Base-by-base conservation (phyloP, 345 rosid genomes). In the Erodium maritimum region DNA sequence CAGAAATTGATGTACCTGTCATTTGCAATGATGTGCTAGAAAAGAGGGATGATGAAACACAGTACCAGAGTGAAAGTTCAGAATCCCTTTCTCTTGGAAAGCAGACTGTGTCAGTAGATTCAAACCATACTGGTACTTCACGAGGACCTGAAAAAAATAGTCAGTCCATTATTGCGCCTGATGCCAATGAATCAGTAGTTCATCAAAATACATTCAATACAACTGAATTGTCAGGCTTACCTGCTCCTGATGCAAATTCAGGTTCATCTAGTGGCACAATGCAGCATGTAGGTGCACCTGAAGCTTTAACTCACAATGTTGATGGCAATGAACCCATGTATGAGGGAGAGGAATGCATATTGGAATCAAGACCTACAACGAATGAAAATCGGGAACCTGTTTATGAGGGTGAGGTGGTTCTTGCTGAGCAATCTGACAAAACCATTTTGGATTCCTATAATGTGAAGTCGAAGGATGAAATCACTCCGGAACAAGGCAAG, bases 321-420 rank as follows among this genome's bases (percentile, higher is more conserved):
- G 82, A 81, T 76, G 88, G 75, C 19, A 79, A 81, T 76, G 99
- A 90, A 66, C 97, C 99, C 65, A 78, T 90, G 56, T 90, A 94
- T 71, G 97, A 94, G 74, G 99, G 97, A 56, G 97, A 94, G 71
- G 97, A 93, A 78, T 78, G 97, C 71, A 85, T 89, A 54, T 52
- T 79, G 56, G 91, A 93, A 71, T 71, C 90, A 64, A 83, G 73
- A 66, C 61, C 79, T 65, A 58, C 73, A 50, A 60, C 53, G 56
- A 72, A 69, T 75, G 87, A 73, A 75, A 84, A 82, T 53, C 72
- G 76, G 59, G 96, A 93, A 74, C 99, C 97, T 56, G 69, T 93
- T 60, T 93, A 93, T 68, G 99, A 93, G 82, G 99, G 99, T 67
- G 99, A 94, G 75, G 85, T 80, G 23, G 73, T 85, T 75, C 96